Evolutionary conservation across 306 rosid species (phyloP).

Genomic region (Clitoria ternatea): DNA sequence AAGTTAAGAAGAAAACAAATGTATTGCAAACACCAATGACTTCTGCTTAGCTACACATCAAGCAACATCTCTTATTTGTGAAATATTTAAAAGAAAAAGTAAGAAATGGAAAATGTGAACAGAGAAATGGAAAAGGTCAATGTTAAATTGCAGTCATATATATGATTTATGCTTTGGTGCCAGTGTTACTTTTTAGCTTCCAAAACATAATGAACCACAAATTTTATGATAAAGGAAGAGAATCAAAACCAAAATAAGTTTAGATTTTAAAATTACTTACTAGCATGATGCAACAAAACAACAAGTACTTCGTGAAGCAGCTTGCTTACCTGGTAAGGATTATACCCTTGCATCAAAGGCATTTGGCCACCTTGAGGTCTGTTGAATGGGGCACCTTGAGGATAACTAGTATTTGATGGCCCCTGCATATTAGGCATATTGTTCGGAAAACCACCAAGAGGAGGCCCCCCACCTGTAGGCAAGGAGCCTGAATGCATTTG

Average conservation of each 20-base stretch:
- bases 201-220: background rate
- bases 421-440: slow-evolving; percentile 83
- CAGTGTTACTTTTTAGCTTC: background rate
- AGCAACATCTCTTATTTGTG: background rate
- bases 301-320: slow-evolving; percentile 16
- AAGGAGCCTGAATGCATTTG: slow-evolving; percentile 86
- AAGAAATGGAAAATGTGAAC: background rate
- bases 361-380: slow-evolving; percentile 89
- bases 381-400: slow-evolving; percentile 74
- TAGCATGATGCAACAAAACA: background rate
- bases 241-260: background rate
- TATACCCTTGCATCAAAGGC: slow-evolving; percentile 87
- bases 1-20: background rate
- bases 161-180: background rate
- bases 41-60: background rate
- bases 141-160: background rate
- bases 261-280: background rate
- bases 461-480: slow-evolving; percentile 62
- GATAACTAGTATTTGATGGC: slow-evolving; percentile 63
- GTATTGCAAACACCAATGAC: background rate
- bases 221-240: background rate
- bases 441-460: slow-evolving; percentile 66
- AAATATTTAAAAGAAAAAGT: background rate
- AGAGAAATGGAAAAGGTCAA: background rate
- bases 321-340: slow-evolving; percentile 79